Evolutionary conservation across 306 rosid genomes (phyloP).

Genomic region (Quercus variabilis): DNA sequence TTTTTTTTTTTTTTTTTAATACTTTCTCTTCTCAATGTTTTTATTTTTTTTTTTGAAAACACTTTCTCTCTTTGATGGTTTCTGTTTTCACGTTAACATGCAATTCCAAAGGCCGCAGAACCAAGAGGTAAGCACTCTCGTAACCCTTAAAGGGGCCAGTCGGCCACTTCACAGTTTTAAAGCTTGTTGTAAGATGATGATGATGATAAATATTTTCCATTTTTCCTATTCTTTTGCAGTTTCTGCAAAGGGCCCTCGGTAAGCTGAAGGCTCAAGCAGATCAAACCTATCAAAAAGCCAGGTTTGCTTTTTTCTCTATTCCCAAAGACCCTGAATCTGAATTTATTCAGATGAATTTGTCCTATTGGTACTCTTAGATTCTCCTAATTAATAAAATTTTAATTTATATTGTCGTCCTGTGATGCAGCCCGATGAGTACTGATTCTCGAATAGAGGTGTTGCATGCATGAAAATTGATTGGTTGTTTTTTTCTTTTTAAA

Average conservation of each 20-base stretch:
- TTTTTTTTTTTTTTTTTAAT: background rate
- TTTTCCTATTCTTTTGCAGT: conserved; percentile 21
- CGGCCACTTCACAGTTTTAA: background rate
- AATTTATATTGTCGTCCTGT: background rate
- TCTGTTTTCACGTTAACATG: background rate
- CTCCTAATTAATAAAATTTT: background rate
- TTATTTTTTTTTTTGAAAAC: background rate
- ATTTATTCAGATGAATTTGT: background rate
- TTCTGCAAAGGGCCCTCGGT: conserved; percentile 28
- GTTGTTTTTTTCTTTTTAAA: background rate
- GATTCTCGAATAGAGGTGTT: conserved; percentile 54
- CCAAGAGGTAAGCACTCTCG: conserved; percentile 44
- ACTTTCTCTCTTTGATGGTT: background rate
- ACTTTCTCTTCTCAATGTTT: background rate
- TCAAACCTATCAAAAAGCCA: conserved; percentile 25
- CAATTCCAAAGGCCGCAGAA: conserved; percentile 41
- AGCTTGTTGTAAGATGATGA: conserved; percentile 5
- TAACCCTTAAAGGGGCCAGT: background rate
- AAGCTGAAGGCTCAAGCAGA: conserved; percentile 37
- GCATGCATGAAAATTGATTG: background rate
- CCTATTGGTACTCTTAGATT: background rate
- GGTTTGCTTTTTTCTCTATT: conserved; percentile 24
- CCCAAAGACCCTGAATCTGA: background rate
- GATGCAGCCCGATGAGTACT: conserved; percentile 33
- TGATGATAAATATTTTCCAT: background rate